A percentile compares a stretch with the other conserved stretches of the same genome.
phyloP scores from a whole-genome alignment of 2,329 filamentous ascomycete genomes.

The Thielaviopsis populi region DNA sequence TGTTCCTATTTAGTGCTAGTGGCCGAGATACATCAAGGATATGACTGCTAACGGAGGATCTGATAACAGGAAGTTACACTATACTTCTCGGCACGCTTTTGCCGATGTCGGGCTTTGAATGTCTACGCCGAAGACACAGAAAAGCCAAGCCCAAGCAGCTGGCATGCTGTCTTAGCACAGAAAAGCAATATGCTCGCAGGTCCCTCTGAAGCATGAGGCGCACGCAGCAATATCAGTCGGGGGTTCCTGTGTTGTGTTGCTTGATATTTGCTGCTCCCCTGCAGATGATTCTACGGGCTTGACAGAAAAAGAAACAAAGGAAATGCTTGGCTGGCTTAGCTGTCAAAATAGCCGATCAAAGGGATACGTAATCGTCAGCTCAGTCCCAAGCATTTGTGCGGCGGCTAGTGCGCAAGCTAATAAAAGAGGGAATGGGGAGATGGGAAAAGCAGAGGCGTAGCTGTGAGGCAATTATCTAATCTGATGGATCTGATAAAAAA shows the following conservation, averaged over 20 bases:
- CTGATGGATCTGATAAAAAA: constrained; percentile 35
- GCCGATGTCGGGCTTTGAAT: neutral
- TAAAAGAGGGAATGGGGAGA: neutral
- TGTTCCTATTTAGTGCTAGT: constrained; percentile 5
- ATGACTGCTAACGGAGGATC: neutral
- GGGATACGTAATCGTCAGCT: neutral
- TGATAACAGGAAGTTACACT: neutral
- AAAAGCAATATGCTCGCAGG: neutral
- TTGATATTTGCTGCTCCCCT: no score
- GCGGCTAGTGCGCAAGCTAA: neutral
- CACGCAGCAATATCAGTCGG: no score
- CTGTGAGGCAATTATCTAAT: constrained; percentile 35
- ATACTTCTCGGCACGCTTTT: neutral
- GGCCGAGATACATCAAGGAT: neutral
- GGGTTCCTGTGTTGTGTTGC: no score
- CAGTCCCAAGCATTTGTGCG: neutral
- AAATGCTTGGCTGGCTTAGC: constrained; percentile 5
- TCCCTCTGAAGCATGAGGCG: no score
- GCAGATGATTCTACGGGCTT: no score
- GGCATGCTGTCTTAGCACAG: neutral
- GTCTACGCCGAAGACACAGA: neutral
- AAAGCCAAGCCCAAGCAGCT: neutral
- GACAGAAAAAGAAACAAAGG: neutral
- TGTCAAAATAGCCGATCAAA: neutral
- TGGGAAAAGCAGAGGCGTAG: neutral